phyloP scores from a whole-genome alignment of 1,139 yeast genomes.

The Geotrichum cucujoidarum region DNA sequence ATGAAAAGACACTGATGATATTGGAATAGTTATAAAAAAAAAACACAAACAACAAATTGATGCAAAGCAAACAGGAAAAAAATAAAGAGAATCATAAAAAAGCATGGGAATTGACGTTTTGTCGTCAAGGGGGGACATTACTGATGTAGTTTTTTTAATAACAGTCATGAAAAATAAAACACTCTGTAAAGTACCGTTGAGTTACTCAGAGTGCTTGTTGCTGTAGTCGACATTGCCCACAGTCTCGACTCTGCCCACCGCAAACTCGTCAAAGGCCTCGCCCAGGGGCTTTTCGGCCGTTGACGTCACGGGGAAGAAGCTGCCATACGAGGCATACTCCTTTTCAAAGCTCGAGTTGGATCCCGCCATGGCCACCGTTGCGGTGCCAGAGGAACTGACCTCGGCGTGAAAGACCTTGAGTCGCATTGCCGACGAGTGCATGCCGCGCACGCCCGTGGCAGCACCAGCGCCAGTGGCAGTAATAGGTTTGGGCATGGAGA shows the following conservation, averaged over 20 bases:
- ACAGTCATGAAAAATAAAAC: too few relatives aligned
- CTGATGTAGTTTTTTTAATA: too few relatives aligned
- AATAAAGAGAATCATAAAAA: neutral
- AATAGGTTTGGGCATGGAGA: neutral
- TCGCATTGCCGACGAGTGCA: neutral
- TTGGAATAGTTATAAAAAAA: neutral
- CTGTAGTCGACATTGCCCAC: slow-evolving; percentile 4
- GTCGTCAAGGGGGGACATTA: too few relatives aligned
- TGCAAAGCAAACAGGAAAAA: neutral
- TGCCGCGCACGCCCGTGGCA: neutral
- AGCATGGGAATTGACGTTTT: neutral
- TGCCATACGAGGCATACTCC: neutral
- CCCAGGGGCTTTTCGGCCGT: neutral
- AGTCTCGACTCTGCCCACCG: slow-evolving; percentile 9
- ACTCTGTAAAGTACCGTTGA: too few relatives aligned
- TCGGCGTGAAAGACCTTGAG: neutral
- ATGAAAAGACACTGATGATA: too few relatives aligned
- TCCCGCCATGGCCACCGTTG: slow-evolving; percentile 7
- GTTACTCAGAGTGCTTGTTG: slow-evolving; percentile 10
- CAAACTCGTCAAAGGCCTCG: neutral
- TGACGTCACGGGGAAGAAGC: neutral
- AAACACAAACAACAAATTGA: neutral
- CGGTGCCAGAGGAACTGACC: neutral
- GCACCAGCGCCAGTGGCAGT: too few relatives aligned
- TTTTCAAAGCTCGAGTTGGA: slow-evolving; percentile 1